phyloP scores from a whole-genome alignment of 352 stramenopile species.

The Globisporangium sylvaticum region DNA sequence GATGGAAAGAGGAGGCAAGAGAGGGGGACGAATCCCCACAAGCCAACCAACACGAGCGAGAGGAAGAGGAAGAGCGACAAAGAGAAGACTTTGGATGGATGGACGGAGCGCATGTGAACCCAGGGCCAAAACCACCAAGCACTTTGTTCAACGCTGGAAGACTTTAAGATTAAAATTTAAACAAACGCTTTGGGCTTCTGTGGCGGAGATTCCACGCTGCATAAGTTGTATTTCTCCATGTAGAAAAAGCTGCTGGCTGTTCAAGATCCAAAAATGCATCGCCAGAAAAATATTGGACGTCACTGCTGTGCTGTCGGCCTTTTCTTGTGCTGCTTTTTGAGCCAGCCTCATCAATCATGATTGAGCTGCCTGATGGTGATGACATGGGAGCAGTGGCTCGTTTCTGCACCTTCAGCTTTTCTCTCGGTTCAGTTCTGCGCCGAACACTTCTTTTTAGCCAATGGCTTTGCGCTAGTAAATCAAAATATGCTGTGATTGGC shows the following conservation, averaged over 20 bases:
- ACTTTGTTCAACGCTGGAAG: not conserved
- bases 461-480: not conserved
- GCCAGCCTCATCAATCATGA: not conserved
- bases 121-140: not conserved
- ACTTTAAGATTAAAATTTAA: not conserved
- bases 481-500: not conserved
- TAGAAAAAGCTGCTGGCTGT: too few relatives aligned
- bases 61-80: too few relatives aligned
- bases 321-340: too few relatives aligned
- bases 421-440: not conserved
- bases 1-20: not conserved
- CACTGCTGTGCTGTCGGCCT: too few relatives aligned
- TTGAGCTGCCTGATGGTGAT: not conserved
- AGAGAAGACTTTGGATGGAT: not conserved
- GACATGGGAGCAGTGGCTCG: not conserved
- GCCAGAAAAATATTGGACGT: too few relatives aligned
- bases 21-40: not conserved
- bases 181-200: not conserved
- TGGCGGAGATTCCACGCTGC: too few relatives aligned
- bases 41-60: not conserved
- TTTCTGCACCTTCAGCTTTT: conserved; percentile 6
- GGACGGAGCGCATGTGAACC: not conserved
- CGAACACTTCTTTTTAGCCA: not conserved
- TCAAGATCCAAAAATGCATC: too few relatives aligned
- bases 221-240: too few relatives aligned